Percentiles rank a stretch among this genome's conserved stretches.
Evolutionary conservation across 257 asterid species (phyloP).

Genomic region (Nicotiana paniculata): DNA sequence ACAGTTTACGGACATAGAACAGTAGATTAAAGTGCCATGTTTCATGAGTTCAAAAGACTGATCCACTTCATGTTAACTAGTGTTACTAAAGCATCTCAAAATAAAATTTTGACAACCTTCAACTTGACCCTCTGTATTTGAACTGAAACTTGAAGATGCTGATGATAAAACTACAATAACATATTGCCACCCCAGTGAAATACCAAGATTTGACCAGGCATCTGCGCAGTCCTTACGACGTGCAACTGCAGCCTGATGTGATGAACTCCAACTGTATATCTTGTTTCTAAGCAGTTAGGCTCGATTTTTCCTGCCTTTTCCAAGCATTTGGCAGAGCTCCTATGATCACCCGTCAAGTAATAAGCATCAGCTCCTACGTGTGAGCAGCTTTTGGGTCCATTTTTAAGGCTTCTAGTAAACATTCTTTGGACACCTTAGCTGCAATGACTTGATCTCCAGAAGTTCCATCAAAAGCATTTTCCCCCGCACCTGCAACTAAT

Average conservation of each 20-base stretch:
- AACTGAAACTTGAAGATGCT: too few species aligned
- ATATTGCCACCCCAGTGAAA: too few species aligned
- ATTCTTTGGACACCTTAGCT: conserved; percentile 74
- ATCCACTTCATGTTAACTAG: too few species aligned
- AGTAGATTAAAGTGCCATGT: too few species aligned
- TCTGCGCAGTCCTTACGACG: conserved; percentile 66
- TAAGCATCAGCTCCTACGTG: conserved; percentile 91
- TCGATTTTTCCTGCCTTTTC: conserved; percentile 98
- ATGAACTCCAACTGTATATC: conserved; percentile 88
- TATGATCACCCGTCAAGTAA: conserved; percentile 76
- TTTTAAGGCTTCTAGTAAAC: conserved; percentile 43
- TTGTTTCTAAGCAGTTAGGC: conserved; percentile 93
- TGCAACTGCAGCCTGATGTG: conserved; percentile 70
- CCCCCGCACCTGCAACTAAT: conserved; percentile 71
- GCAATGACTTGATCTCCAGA: conserved; percentile 49
- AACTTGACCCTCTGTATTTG: too few species aligned
- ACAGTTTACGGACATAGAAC: too few species aligned
- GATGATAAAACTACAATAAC: too few species aligned
- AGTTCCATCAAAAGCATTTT: conserved; percentile 48
- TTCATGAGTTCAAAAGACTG: too few species aligned
- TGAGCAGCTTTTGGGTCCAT: conserved; percentile 83
- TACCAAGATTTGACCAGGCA: neutral
- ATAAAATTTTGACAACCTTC: too few species aligned
- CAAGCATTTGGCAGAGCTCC: conserved; percentile 79
- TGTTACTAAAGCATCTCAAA: too few species aligned